Conservation (phyloP, 768 basidiomycete species). For the Porphyrellus cyaneotinctus region DNA sequence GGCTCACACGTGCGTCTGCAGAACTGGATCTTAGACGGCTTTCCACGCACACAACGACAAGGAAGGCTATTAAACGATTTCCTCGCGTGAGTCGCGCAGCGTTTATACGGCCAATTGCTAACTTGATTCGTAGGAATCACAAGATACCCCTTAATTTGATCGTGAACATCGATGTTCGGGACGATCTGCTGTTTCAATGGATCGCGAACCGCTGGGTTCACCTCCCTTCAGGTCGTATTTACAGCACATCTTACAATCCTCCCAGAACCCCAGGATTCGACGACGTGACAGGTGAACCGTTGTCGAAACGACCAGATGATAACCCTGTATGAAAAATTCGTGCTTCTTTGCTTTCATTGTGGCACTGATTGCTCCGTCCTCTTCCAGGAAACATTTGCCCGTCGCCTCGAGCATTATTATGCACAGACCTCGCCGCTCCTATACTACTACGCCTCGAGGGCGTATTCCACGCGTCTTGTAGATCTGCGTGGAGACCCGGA, state of each 20-base stretch:
- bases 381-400: conserved; percentile 67
- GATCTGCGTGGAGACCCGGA: conserved; percentile 68
- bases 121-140: conserved; percentile 43
- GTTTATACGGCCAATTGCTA: not conserved
- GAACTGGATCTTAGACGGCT: conserved; percentile 91
- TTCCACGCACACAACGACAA: conserved; percentile 82
- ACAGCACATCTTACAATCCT: conserved; percentile 82
- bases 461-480: conserved; percentile 44
- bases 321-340: conserved; percentile 57
- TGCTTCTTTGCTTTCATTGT: not conserved
- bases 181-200: conserved; percentile 74
- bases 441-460: conserved; percentile 53
- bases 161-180: conserved; percentile 79
- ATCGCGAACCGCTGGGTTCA: conserved; percentile 88
- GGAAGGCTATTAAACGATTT: conserved; percentile 70
- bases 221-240: conserved; percentile 78
- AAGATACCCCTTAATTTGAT: conserved; percentile 68
- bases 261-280: conserved; percentile 75
- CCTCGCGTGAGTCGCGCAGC: conserved; percentile 48
- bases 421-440: conserved; percentile 75
- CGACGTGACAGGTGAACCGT: conserved; percentile 79
- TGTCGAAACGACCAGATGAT: conserved; percentile 81
- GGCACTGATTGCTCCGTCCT: conserved; percentile 7
- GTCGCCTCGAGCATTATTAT: conserved; percentile 74
- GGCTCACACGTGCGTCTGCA: conserved; percentile 28